Conservation (phyloP, 441 rosid species). For the Codiaeum variegatum region DNA sequence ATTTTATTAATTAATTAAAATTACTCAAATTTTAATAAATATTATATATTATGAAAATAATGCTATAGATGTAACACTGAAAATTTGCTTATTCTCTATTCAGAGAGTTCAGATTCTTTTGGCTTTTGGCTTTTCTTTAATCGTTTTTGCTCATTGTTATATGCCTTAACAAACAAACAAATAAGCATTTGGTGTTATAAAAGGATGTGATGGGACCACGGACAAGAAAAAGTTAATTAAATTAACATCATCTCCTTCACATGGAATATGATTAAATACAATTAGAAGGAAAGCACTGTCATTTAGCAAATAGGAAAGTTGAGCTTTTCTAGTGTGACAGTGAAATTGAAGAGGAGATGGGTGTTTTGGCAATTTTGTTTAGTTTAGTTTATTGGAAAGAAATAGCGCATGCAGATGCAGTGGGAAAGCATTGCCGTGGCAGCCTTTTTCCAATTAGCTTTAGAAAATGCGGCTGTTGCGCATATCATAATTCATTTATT, state of each 20-base stretch:
- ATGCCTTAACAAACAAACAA: too few species aligned
- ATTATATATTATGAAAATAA: too few species aligned
- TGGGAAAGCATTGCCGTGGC: neutral
- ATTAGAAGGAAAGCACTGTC: neutral
- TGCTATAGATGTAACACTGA: too few species aligned
- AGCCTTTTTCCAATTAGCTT: neutral
- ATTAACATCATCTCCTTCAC: neutral
- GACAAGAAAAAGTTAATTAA: too few species aligned
- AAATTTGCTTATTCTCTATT: too few species aligned
- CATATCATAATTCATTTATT: neutral
- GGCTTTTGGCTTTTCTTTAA: too few species aligned
- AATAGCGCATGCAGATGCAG: slow-evolving; percentile 7
- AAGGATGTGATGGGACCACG: too few species aligned
- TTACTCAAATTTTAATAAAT: too few species aligned
- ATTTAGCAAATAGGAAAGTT: neutral
- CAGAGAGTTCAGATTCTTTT: too few species aligned
- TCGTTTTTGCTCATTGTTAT: too few species aligned
- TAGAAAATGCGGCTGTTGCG: slow-evolving; percentile 5
- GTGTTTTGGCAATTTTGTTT: neutral
- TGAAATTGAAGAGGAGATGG: neutral
- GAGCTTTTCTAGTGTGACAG: neutral
- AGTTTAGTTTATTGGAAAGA: neutral
- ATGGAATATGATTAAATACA: neutral
- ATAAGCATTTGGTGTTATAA: too few species aligned
- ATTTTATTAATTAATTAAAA: too few species aligned